Evolutionary conservation across 148 eudicot genomes (phyloP), one percentile per base, ranked within the genome.

Genomic region (Talinum fruticosum): DNA sequence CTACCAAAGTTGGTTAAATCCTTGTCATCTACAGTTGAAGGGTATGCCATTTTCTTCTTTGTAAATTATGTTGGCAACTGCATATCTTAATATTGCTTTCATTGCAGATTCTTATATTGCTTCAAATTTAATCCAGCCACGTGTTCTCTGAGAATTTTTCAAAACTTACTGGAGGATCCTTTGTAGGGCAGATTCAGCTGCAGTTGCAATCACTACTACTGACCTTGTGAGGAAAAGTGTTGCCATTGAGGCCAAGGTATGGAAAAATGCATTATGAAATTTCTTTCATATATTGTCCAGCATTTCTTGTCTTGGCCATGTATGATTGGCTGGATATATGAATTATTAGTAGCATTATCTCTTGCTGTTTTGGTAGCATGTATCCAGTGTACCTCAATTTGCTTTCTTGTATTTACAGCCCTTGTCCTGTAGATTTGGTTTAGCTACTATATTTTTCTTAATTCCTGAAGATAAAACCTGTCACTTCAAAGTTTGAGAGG

Each of bases 211-310:
- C 85, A 96, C 99, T 6, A 96, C 99, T 71, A 96, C 99, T 62
- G 99, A 96, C 79, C 97, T 96, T 74, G 99, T 96, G 72, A 93
- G 90, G 86, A 96, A 96, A 83, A 93, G 95, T 82, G 99, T 93
- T 66, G 99, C 99, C 49, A 71, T 91, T 72, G 95, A 96, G 86
- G 88, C 88, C 54, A 88, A 93, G 97, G 99, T 89, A 80, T 66
- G 85, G 62, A 70, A 67, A 53, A 75, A 45, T 28, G 24, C 47
- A 38, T 34, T 66, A 23, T 29, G 24, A 37, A 21, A 32, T 37
- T 16, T 37, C 30, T 36, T 71, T 29, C 19, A 70, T 30, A 64
- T 82, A 6, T 28, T 32, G 49, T 66, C 49, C 71, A 24, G 37
- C 2, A 23, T n/a, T 28, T 41, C 47, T 38, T 18, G 38, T 41